Conservation (phyloP, 2,329 filamentous ascomycete genomes). For the Fusarium proliferatum region DNA sequence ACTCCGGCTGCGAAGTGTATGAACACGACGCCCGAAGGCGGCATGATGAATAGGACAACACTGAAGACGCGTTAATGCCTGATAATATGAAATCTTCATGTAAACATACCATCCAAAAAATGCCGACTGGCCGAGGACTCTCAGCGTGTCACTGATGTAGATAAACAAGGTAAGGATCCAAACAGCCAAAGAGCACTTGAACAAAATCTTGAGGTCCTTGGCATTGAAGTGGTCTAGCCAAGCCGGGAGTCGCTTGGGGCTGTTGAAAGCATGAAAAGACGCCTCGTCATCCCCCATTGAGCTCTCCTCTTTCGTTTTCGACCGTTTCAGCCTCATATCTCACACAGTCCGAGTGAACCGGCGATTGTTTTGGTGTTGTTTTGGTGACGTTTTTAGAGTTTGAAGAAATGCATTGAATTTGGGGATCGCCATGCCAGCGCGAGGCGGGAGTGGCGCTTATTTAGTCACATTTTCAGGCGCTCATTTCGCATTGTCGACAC, state of each 20-base stretch:
- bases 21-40: slow-evolving; percentile 37
- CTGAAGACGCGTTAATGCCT: not conserved
- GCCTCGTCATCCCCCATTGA: slow-evolving; percentile 6
- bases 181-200: slow-evolving; percentile 36
- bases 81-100: fast-evolving
- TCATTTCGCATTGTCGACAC: slow-evolving; percentile 12
- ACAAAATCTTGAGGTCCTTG: slow-evolving; percentile 38
- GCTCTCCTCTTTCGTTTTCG: not conserved
- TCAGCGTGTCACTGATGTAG: slow-evolving; percentile 29
- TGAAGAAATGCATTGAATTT: not conserved
- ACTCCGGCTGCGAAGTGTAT: slow-evolving; percentile 31
- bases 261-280: slow-evolving; percentile 11
- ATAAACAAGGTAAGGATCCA: slow-evolving; percentile 39
- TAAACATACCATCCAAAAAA: slow-evolving; percentile 17
- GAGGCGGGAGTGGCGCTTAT: not conserved
- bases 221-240: slow-evolving; percentile 40
- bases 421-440: slow-evolving; percentile 3
- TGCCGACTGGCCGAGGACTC: slow-evolving; percentile 24
- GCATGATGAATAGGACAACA: slow-evolving; percentile 36
- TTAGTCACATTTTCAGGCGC: not conserved
- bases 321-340: not conserved
- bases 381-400: not conserved
- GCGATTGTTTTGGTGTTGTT: not conserved
- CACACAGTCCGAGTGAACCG: not conserved
- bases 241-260: slow-evolving; percentile 11